These are phyloP conservation scores for Celoporthe dispersa DNA, from an alignment of 2,329 filamentous ascomycete genomes.

Conservation along the genomic window DNA sequence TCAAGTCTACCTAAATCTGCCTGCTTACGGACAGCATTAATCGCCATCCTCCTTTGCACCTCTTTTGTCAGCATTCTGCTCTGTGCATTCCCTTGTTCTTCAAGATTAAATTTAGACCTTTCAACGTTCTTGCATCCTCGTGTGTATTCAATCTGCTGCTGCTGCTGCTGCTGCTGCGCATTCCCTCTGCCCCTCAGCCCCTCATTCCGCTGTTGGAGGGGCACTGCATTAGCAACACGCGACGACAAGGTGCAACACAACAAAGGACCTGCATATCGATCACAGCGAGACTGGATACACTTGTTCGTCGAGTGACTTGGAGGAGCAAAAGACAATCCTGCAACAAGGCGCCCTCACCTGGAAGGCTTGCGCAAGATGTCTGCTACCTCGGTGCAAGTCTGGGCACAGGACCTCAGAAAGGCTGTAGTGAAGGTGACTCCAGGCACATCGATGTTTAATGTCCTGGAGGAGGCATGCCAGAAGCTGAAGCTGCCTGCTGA, in stretches of 20 bases:
- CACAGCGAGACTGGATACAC: not conserved
- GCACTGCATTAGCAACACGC: not conserved
- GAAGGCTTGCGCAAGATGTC: slow-evolving; percentile 62
- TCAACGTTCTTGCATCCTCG: not conserved
- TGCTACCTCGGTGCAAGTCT: slow-evolving; percentile 76
- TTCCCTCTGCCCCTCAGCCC: not conserved
- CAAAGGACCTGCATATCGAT: not conserved
- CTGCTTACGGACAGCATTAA: not conserved
- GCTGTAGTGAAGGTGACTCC: slow-evolving; percentile 83
- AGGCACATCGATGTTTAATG: slow-evolving; percentile 78
- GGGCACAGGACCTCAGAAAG: slow-evolving; percentile 78
- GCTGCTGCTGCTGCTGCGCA: not conserved
- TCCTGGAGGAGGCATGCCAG: slow-evolving; percentile 84
- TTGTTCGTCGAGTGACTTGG: not conserved
- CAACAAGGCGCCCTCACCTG: not conserved
- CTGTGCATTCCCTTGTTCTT: not conserved
- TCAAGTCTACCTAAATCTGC: not conserved
- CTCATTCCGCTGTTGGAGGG: not conserved
- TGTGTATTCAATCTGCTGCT: not conserved
- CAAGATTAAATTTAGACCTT: not conserved
- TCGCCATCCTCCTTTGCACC: not conserved
- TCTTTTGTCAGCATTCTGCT: not conserved
- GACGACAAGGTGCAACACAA: not conserved
- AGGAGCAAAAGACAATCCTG: not conserved
- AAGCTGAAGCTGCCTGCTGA: slow-evolving; percentile 76